Evolutionary conservation across 305 asterid genomes (phyloP).

Genomic region (Withania somnifera): DNA sequence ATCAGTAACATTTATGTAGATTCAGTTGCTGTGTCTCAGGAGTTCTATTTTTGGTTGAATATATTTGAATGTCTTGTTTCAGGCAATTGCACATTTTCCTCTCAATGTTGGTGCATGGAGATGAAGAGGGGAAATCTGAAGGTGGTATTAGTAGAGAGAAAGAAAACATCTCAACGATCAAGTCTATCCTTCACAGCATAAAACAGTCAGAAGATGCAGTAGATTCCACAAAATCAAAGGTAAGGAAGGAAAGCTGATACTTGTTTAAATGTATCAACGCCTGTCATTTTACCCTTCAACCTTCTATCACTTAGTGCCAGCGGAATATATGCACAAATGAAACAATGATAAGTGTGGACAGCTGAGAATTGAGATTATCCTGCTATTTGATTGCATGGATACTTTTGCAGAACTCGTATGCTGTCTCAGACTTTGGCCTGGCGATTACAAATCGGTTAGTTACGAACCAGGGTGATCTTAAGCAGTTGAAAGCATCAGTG

Average conservation of each 20-base stretch:
- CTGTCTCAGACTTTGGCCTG: constrained; percentile 75
- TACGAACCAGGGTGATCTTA: constrained; percentile 45
- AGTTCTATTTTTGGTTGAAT: constrained; percentile 7
- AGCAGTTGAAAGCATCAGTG: constrained; percentile 41
- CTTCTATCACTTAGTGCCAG: neutral
- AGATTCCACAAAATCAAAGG: constrained; percentile 74
- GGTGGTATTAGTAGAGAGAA: constrained; percentile 48
- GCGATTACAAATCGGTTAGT: constrained; percentile 53
- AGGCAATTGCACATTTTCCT: constrained; percentile 77
- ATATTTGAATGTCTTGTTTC: constrained; percentile 15
- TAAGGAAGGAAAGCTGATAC: constrained; percentile 29
- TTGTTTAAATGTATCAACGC: neutral
- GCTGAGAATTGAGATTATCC: constrained; percentile 12
- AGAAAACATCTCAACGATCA: constrained; percentile 47
- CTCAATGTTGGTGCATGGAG: constrained; percentile 81
- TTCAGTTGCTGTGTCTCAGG: neutral
- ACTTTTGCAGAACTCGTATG: constrained; percentile 63
- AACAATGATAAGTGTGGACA: neutral
- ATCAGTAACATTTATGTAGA: neutral
- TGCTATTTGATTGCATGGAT: constrained; percentile 16
- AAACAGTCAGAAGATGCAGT: constrained; percentile 70
- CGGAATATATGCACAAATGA: neutral
- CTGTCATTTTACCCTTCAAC: neutral
- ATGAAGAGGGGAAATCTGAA: constrained; percentile 67
- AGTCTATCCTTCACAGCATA: constrained; percentile 57